Base-by-base conservation (phyloP, 1,284 basidiomycete genomes). In the Ganoderma lingzhi region DNA sequence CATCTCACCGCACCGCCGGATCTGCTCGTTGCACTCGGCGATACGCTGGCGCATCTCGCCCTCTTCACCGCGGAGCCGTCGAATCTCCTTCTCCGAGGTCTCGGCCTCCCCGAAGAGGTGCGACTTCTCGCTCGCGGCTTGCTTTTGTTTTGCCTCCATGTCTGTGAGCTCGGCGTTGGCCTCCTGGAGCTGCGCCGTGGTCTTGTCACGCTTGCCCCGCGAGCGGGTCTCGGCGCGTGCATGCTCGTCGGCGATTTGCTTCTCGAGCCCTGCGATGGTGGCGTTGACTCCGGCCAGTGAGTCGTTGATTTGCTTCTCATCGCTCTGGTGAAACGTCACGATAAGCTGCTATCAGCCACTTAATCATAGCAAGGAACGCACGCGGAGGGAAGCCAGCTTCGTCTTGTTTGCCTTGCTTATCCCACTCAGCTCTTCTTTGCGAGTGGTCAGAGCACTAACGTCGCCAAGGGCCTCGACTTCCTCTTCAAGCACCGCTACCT, bases 201-300 rank as follows among this genome's bases (percentile, higher is more conserved):
- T 83, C 71, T 88, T 86, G 60, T 92, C 87, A 28, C 87, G 88
- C 75, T 89, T 90, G 12, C 82, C 86, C 72, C 92, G 88, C 2
- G 87, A 87, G 71, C 88, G 84, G 6, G 82, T 82, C 63, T 87
- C 88, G 75, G 90, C 80, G 45, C 88, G 88, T 48, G 80, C 80
- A 28, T 84, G 82, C 78, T 93, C 92, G 15, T 82, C 83, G 1
- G 76, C 80, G 62, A 96, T 93, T 66, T 87, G 82, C 14, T 76
- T 72, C 5, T 90, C 81, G 53, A 87, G 82, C 0, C 84, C 82
- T 3, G 81, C 76, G 67, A 95, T 91, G 19, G 82, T 76, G 0
- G 67, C 75, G 9, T 87, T 85, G 35, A 85, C 69, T 0, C 75
- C 73, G 5, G 76, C 79, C 45, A 89, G 71, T 58, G 81, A 83